These are phyloP conservation scores for Podospora pseudopauciseta DNA, from an alignment of 495 filamentous ascomycete species.

Conservation along the genomic window DNA sequence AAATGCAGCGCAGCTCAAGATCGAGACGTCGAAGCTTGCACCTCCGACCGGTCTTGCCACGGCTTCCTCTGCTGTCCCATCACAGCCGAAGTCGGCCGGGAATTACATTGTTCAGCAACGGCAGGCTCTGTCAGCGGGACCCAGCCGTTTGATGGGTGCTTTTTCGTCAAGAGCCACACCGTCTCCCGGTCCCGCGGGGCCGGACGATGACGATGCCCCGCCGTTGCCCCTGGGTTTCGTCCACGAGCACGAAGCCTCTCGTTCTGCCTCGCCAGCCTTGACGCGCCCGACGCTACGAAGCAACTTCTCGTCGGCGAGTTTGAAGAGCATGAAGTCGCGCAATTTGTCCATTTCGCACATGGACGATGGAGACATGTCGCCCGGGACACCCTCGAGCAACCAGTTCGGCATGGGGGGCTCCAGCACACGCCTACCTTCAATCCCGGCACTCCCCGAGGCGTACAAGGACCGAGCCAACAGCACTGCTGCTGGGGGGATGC, in stretches of 20 bases:
- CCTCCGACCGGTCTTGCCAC: slow-evolving; percentile 34
- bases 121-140: slow-evolving; percentile 41
- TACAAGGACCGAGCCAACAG: slow-evolving; percentile 51
- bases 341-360: slow-evolving; percentile 72
- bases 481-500: slow-evolving; percentile 61
- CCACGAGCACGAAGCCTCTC: slow-evolving; percentile 30
- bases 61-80: slow-evolving; percentile 39
- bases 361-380: slow-evolving; percentile 65
- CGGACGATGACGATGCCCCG: slow-evolving; percentile 27
- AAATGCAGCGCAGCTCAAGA: slow-evolving; percentile 77
- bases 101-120: slow-evolving; percentile 46
- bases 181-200: slow-evolving; percentile 29
- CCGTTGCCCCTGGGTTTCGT: slow-evolving; percentile 30
- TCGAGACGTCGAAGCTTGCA: slow-evolving; percentile 64
- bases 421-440: slow-evolving; percentile 39
- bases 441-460: slow-evolving; percentile 57
- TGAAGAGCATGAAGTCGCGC: slow-evolving; percentile 65
- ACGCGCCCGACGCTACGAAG: slow-evolving; percentile 59
- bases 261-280: slow-evolving; percentile 39
- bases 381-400: slow-evolving; percentile 65
- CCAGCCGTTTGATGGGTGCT: slow-evolving; percentile 26
- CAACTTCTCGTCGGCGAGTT: slow-evolving; percentile 73
- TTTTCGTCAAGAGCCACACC: slow-evolving; percentile 33
- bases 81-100: slow-evolving; percentile 39
- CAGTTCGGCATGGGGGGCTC: slow-evolving; percentile 55